phyloP scores from a whole-genome alignment of 495 filamentous ascomycete species.

The Letharia lupina region DNA sequence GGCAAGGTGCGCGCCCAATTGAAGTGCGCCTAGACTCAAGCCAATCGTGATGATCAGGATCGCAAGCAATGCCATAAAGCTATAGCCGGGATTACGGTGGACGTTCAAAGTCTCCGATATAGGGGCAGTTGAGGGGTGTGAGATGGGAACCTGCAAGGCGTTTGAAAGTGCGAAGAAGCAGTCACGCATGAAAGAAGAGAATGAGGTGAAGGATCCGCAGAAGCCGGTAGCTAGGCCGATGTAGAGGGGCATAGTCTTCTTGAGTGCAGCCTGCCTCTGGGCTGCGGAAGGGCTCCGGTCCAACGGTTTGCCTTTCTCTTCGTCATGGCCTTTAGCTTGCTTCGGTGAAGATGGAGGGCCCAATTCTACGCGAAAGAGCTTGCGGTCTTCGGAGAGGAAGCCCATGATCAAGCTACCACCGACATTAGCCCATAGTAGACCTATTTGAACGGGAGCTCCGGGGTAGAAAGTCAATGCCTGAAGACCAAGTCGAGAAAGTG shows the following conservation, averaged over 20 bases:
- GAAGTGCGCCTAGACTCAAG: constrained; percentile 58
- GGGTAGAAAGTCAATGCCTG: constrained; percentile 76
- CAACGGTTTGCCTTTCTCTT: constrained; percentile 21
- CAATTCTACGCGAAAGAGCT: constrained; percentile 65
- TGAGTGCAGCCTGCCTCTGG: constrained; percentile 44
- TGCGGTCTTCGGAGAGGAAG: constrained; percentile 71
- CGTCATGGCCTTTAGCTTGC: constrained; percentile 5
- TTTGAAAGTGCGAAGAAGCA: constrained; percentile 79
- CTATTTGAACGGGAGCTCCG: constrained; percentile 62
- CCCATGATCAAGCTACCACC: constrained; percentile 78
- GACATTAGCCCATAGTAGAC: constrained; percentile 86
- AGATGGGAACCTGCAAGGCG: constrained; percentile 46
- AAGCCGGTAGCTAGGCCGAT: constrained; percentile 90
- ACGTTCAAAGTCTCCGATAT: constrained; percentile 19
- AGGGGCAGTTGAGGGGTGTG: constrained; percentile 24
- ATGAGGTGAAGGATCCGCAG: constrained; percentile 87
- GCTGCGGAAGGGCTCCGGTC: constrained; percentile 14
- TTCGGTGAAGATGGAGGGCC: constrained; percentile 29
- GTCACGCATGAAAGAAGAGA: constrained; percentile 84
- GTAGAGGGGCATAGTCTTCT: constrained; percentile 82
- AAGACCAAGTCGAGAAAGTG: constrained; percentile 73
- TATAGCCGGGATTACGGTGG: constrained; percentile 65
- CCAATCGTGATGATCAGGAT: constrained; percentile 60
- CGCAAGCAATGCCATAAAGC: constrained; percentile 68
- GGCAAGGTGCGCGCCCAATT: constrained; percentile 71